Conservation (phyloP, 148 eudicot species). For the Rhododendron griersonianum region DNA sequence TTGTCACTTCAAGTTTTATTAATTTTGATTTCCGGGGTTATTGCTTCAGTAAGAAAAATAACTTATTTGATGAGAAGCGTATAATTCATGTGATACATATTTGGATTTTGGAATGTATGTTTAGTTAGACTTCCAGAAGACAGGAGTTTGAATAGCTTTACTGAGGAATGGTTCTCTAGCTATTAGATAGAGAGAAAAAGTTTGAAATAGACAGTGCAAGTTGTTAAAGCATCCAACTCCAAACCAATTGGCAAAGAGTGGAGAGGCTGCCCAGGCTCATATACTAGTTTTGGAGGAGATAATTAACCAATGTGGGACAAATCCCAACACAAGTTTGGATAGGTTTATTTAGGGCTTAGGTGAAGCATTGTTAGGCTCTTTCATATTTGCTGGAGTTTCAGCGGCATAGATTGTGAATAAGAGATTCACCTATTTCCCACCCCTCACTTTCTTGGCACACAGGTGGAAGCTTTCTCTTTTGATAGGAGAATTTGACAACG, state of each 20-base stretch:
- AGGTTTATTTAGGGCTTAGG: neutral
- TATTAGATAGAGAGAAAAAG: constrained; percentile 3
- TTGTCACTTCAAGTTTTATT: neutral
- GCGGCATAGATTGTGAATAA: neutral
- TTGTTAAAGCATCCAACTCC: too few species aligned
- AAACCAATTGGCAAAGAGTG: too few species aligned
- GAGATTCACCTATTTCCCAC: neutral
- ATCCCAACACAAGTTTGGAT: neutral
- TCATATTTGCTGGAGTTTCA: neutral
- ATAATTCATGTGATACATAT: neutral
- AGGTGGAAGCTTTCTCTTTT: neutral
- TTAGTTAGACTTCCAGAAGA: neutral
- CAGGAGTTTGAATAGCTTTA: neutral
- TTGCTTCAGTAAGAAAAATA: neutral
- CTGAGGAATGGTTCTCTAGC: neutral
- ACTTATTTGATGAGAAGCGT: neutral
- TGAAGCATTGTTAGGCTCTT: neutral
- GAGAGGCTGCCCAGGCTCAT: too few species aligned
- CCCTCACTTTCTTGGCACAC: too few species aligned
- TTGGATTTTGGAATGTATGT: neutral
- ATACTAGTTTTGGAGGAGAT: too few species aligned
- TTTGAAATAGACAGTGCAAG: neutral
- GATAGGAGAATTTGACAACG: neutral
- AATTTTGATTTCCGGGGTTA: neutral
- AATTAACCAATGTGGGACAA: too few species aligned